phyloP scores from a whole-genome alignment of 805 yeast species.

The Wickerhamiella allomyrinae region DNA sequence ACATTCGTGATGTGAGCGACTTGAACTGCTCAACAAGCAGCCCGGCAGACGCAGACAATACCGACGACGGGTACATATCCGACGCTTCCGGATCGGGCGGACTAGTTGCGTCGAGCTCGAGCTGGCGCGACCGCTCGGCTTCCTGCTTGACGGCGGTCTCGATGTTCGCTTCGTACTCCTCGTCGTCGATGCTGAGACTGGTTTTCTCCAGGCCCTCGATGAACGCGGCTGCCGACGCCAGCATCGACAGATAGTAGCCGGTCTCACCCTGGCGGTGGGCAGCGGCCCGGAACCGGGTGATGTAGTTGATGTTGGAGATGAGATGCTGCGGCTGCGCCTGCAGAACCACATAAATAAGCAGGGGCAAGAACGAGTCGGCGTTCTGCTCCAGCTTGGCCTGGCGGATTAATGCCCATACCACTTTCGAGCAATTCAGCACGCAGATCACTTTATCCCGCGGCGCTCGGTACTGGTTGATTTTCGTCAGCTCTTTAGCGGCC shows the following conservation, averaged over 20 bases:
- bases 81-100: slow-evolving; percentile 2
- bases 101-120: neutral
- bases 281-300: slow-evolving; percentile 67
- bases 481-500: slow-evolving; percentile 61
- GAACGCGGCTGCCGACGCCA: slow-evolving; percentile 78
- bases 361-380: slow-evolving; percentile 90
- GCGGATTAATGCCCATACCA: slow-evolving; percentile 74
- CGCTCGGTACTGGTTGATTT: slow-evolving; percentile 71
- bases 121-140: slow-evolving; percentile 23
- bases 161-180: slow-evolving; percentile 38
- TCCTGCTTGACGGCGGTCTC: slow-evolving; percentile 28
- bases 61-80: slow-evolving; percentile 20
- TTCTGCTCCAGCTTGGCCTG: slow-evolving; percentile 56
- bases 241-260: slow-evolving; percentile 78
- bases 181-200: slow-evolving; percentile 45
- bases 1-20: slow-evolving; percentile 23
- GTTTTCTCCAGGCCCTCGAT: slow-evolving; percentile 45
- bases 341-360: slow-evolving; percentile 64
- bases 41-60: slow-evolving; percentile 31
- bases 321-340: slow-evolving; percentile 51
- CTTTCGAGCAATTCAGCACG: slow-evolving; percentile 79
- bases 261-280: slow-evolving; percentile 76
- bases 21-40: slow-evolving; percentile 37
- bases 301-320: slow-evolving; percentile 68
- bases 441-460: slow-evolving; percentile 93